A percentile compares a stretch with the other conserved stretches of the same genome.
Evolutionary conservation across 2,329 filamentous ascomycete species (phyloP).

Genomic region (Penicillium sumatraense): DNA sequence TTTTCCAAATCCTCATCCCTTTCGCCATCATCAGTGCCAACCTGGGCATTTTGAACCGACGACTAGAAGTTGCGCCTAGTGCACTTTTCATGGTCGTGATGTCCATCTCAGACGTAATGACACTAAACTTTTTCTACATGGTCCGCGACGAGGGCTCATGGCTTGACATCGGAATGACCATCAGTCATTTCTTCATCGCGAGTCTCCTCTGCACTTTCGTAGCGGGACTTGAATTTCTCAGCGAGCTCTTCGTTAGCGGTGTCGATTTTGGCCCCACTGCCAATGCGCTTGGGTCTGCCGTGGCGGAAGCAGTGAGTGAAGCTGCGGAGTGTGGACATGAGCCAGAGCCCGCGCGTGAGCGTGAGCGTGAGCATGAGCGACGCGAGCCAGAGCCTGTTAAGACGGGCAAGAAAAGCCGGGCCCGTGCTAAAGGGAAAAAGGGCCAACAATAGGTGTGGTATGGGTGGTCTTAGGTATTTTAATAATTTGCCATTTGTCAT

Average conservation of each 20-base stretch:
- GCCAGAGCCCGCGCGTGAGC: neutral
- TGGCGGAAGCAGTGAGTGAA: constrained; percentile 27
- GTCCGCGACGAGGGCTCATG: constrained; percentile 96
- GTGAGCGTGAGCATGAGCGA: neutral
- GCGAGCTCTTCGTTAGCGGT: constrained; percentile 79
- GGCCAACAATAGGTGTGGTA: constrained; percentile 2
- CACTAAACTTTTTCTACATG: constrained; percentile 96
- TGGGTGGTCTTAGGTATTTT: neutral
- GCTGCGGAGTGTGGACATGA: constrained; percentile 24
- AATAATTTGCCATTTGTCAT: constrained; percentile 1
- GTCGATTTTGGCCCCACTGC: constrained; percentile 60
- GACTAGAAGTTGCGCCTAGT: constrained; percentile 81
- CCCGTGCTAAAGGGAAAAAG: constrained; percentile 2
- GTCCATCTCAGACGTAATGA: constrained; percentile 87
- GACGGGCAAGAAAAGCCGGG: constrained; percentile 12
- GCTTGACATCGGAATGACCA: constrained; percentile 96
- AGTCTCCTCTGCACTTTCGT: constrained; percentile 91
- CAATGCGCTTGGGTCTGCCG: constrained; percentile 18
- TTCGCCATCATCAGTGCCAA: constrained; percentile 93
- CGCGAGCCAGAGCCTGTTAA: neutral
- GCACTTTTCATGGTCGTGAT: constrained; percentile 95
- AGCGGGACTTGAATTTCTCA: constrained; percentile 81
- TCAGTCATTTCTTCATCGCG: constrained; percentile 93
- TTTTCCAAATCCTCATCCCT: constrained; percentile 89
- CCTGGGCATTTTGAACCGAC: constrained; percentile 86